Conservation (phyloP, 192 early-diverging fungal genomes). For the Backusella sp. region DNA sequence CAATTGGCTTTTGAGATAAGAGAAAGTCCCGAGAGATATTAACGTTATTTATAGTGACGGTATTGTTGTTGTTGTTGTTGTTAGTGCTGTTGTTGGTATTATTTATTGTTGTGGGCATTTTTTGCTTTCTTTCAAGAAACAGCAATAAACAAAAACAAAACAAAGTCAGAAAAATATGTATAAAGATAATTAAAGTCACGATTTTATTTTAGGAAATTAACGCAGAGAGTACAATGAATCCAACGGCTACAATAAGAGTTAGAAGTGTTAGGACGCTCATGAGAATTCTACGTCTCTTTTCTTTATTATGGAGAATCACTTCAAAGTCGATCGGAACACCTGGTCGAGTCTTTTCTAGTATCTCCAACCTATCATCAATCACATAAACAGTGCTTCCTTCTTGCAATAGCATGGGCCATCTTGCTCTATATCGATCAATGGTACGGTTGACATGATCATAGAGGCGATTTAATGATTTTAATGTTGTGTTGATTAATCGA, state of each 20-base stretch:
- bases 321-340: not conserved
- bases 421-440: not conserved
- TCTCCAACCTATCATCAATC: not conserved
- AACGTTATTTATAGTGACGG: conserved; percentile 3
- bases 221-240: not conserved
- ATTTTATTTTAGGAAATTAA: conserved; percentile 10
- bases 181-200: not conserved
- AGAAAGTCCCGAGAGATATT: not conserved
- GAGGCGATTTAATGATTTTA: not conserved
- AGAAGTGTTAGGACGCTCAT: not conserved
- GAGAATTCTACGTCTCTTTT: not conserved
- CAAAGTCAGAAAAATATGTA: not conserved
- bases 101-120: not conserved
- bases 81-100: not conserved
- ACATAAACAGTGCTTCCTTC: not conserved
- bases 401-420: not conserved
- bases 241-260: not conserved
- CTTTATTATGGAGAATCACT: not conserved
- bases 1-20: conserved; percentile 23
- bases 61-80: not conserved
- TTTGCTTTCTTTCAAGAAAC: not conserved
- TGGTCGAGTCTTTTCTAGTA: not conserved
- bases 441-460: not conserved
- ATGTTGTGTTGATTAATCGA: not conserved
- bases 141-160: conserved; percentile 8